Evolutionary conservation across 345 rosid species (phyloP), one percentile per base, ranked within the genome.

Genomic region (Acer campestre): DNA sequence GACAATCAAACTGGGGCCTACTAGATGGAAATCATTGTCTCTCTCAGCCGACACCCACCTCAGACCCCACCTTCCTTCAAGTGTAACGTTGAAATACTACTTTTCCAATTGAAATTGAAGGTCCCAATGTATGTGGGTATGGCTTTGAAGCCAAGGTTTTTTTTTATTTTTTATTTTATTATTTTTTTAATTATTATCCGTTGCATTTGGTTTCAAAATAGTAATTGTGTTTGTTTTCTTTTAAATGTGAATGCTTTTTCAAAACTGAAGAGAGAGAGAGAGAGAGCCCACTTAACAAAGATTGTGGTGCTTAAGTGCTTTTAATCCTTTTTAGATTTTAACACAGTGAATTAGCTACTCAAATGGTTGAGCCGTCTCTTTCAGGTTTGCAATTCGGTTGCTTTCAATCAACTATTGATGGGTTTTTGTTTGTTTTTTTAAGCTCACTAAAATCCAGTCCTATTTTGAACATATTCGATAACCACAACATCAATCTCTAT

Each of bases 371-470:
- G 72, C 61, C 56, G 91, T 93, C 94, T 64, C 86, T 83, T 85
- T 89, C 92, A 10, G 75, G 76, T 83, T 75, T 78, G 94, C 83
- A 83, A 90, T 81, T 70, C 74, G 75, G 86, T 90, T 79, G 84
- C 84, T 91, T 86, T 91, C 94, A 74, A 58, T 61, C 71, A 66
- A 89, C 88, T 85, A 89, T 83, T 84, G 92, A 88, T 84, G 86
- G 71, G 74, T 74, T 82, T 80, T 53, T 78, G 70, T 62, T 38
- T 75, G 68, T 77, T 42, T 82, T 61, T 31, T 29, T 17, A 13
- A 31, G 20, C 14, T 35, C 22, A 10, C 14, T 7, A 22, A 20
- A 10, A 40, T 69, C 83, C 71, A 29, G 78, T 67, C 58, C 22
- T 46, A 20, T 80, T 70, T 71, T 68, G 68, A 68, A 44, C 27